Evolutionary conservation across 805 yeast species (phyloP).

Genomic region (Metschnikowia santaceciliae): DNA sequence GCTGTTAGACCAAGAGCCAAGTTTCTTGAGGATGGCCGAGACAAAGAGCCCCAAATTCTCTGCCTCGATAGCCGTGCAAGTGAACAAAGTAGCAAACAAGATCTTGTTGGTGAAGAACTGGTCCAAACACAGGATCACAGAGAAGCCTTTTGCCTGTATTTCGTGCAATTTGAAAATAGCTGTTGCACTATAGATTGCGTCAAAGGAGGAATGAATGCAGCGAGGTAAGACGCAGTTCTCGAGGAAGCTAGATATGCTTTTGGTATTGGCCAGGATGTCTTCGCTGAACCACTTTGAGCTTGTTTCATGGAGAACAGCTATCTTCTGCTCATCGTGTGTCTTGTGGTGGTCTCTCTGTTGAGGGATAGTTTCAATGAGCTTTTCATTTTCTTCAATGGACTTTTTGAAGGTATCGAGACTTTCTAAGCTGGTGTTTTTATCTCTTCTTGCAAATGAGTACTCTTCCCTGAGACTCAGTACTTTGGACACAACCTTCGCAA

Average conservation of each 20-base stretch:
- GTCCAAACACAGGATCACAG: constrained; percentile 39
- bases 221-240: constrained; percentile 74
- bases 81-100: constrained; percentile 56
- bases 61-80: constrained; percentile 72
- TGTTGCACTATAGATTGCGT: constrained; percentile 65
- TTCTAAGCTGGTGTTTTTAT: constrained; percentile 16
- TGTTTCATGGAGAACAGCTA: constrained; percentile 24
- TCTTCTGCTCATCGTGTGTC: constrained; percentile 31
- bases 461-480: constrained; percentile 34
- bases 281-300: constrained; percentile 39
- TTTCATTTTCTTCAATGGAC: constrained; percentile 22
- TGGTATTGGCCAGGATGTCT: constrained; percentile 8
- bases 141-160: constrained; percentile 30
- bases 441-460: constrained; percentile 26
- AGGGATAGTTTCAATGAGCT: constrained; percentile 26
- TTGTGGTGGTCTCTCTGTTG: constrained; percentile 45
- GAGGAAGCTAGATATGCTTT: constrained; percentile 35
- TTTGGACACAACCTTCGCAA: constrained; percentile 34
- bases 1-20: constrained; percentile 43
- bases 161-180: constrained; percentile 54
- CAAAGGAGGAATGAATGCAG: constrained; percentile 72
- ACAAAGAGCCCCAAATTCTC: constrained; percentile 79
- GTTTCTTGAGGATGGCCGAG: constrained; percentile 46
- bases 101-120: constrained; percentile 46
- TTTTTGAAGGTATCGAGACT: constrained; percentile 22